A percentile compares a stretch with the other conserved stretches of the same genome.
These are phyloP conservation scores for Colletotrichum shisoi DNA, from an alignment of 2,329 filamentous ascomycete genomes.

Conservation along the genomic window DNA sequence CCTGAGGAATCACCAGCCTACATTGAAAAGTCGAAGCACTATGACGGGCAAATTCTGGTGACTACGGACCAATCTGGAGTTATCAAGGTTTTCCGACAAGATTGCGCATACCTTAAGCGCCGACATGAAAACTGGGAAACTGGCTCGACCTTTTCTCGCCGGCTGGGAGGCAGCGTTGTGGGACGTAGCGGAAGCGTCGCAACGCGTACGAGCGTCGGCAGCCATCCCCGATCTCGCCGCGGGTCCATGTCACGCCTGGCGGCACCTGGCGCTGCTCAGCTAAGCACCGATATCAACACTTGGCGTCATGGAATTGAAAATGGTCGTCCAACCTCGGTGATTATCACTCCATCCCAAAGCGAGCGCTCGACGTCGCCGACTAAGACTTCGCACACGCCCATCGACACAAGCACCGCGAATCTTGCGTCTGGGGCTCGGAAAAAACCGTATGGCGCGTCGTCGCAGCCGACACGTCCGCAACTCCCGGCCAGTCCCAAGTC, in stretches of 20 bases:
- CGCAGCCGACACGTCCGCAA: slow-evolving; percentile 42
- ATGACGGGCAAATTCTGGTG: slow-evolving; percentile 86
- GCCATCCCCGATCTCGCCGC: slow-evolving; percentile 59
- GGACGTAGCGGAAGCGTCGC: slow-evolving; percentile 65
- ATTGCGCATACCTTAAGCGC: slow-evolving; percentile 85
- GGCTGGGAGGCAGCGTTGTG: slow-evolving; percentile 64
- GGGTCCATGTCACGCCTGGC: slow-evolving; percentile 59
- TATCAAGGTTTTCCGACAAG: slow-evolving; percentile 95
- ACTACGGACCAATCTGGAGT: slow-evolving; percentile 87
- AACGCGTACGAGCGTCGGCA: slow-evolving; percentile 61
- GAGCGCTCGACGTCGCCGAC: slow-evolving; percentile 65
- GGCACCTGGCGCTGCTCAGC: slow-evolving; percentile 46
- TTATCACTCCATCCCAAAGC: slow-evolving; percentile 53
- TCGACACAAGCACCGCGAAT: slow-evolving; percentile 51
- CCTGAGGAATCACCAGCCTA: slow-evolving; percentile 79
- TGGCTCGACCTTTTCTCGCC: slow-evolving; percentile 76
- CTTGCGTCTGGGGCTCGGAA: slow-evolving; percentile 57
- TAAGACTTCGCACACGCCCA: slow-evolving; percentile 52
- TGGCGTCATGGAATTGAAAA: slow-evolving; percentile 78
- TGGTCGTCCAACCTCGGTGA: slow-evolving; percentile 51
- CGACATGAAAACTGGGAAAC: slow-evolving; percentile 80
- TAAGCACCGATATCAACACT: slow-evolving; percentile 77
- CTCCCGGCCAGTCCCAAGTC: slow-evolving; percentile 52
- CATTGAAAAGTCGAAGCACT: slow-evolving; percentile 76
- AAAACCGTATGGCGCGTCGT: slow-evolving; percentile 52